Base-by-base conservation (phyloP, 768 basidiomycete genomes). In the Inosperma sp. region DNA sequence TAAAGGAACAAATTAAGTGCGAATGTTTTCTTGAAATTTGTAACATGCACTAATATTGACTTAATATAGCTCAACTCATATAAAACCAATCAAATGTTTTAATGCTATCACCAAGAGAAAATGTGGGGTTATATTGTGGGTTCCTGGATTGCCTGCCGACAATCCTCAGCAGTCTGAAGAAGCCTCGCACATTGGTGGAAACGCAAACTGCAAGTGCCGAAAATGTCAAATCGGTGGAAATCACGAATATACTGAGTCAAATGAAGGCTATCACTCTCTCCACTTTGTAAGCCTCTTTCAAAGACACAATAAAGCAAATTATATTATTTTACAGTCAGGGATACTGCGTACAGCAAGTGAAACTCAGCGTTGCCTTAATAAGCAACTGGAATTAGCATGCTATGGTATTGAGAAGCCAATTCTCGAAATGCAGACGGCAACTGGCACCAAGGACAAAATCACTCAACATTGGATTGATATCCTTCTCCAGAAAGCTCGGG, bases 181-280 rank as follows among this genome's bases (percentile, higher is more conserved):
- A 3, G 23, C 7, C 16, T 16, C 22, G 4, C 36, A 41, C 19
- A 30, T 37, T n/a, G 37, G 49, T 3, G 36, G 35, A 9, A 40
- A 40, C 14, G 26, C 23, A 14, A 50, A 39, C 27, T 22, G 19
- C n/a, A 16, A 16, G 19, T 50, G 49, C 29, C 37, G 49, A 6
- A 50, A 65, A 48, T 75, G 72, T 31, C 1, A 62, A 23, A 59
- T 62, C 7, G 68, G 74, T 1, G 67, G 72, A 0, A 58, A 59
- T 0, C 53, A 62, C 26, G 54, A 59, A 25, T 22, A 56, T 4
- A 72, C 71, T 21, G 56, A 59, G n/a, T 53, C 62, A 0, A 52
- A 68, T 25, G 44, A 55, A 1, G 70, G 72, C 1, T 74, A 64
- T 51, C 54, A 64, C 25, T 35, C 23, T 0, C 29, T 73, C 4